These are phyloP conservation scores for Cucurbita moschata DNA, from an alignment of 306 rosid genomes.

Conservation along the genomic window DNA sequence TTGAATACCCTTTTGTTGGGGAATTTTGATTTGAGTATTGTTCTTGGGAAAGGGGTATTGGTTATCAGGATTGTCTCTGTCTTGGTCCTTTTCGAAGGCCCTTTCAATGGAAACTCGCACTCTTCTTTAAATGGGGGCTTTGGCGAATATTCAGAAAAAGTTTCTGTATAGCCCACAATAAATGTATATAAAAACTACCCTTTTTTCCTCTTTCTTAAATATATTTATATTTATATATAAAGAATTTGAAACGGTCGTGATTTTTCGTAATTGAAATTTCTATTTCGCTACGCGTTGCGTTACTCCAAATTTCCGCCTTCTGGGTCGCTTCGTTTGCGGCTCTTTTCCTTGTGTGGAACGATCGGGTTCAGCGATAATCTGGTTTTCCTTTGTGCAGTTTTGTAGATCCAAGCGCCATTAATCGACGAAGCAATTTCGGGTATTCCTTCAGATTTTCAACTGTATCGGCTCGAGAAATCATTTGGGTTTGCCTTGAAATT, in stretches of 20 bases:
- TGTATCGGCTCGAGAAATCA: not conserved
- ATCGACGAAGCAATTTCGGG: not conserved
- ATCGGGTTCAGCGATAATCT: not conserved
- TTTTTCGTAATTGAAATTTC: not conserved
- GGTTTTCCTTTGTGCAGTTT: not conserved
- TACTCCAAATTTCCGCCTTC: not conserved
- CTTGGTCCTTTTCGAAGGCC: not conserved
- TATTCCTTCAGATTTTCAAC: not conserved
- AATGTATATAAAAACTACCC: not conserved
- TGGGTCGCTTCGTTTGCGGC: not conserved
- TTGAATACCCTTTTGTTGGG: not conserved
- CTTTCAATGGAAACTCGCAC: not conserved
- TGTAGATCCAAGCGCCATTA: not conserved
- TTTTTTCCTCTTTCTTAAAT: not conserved
- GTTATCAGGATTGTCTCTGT: not conserved
- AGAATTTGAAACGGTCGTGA: conserved; percentile 2
- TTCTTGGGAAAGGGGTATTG: not conserved
- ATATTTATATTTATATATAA: not conserved
- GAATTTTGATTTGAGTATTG: not conserved
- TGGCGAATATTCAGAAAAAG: not conserved
- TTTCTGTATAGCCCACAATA: not conserved
- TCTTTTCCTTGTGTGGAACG: not conserved
- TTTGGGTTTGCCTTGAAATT: not conserved
- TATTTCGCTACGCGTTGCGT: not conserved
- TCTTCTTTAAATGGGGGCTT: not conserved